Percentiles rank a stretch among this genome's conserved stretches.
Conservation (phyloP, 2,329 filamentous ascomycete genomes). For the Penicillium decumbens region DNA sequence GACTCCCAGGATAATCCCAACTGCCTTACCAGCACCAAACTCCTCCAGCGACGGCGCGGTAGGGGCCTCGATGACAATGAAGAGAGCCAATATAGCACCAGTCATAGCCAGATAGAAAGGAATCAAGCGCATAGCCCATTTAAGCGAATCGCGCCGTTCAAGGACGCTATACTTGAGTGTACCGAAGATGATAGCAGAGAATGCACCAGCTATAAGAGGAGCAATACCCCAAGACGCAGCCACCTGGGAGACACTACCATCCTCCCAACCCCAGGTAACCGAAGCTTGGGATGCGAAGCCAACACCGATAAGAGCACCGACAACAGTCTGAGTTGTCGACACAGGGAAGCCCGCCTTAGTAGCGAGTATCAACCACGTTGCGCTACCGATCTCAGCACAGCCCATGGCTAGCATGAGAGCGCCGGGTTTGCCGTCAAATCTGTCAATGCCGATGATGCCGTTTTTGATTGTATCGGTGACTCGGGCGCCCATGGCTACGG, state of each 20-base stretch:
- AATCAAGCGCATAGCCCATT: conserved; percentile 48
- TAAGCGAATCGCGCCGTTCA: conserved; percentile 47
- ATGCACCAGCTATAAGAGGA: conserved; percentile 45
- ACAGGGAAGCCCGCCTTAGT: conserved; percentile 38
- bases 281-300: conserved; percentile 23
- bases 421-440: conserved; percentile 35
- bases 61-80: conserved; percentile 50
- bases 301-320: conserved; percentile 35
- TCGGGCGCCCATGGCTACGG: conserved; percentile 49
- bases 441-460: conserved; percentile 40
- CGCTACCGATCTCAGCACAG: conserved; percentile 33
- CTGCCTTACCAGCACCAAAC: conserved; percentile 25
- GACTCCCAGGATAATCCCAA: conserved; percentile 26
- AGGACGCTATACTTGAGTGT: conserved; percentile 50
- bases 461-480: conserved; percentile 45
- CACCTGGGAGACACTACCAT: conserved; percentile 46
- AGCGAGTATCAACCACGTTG: conserved; percentile 36
- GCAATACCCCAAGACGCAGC: conserved; percentile 49
- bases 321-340: conserved; percentile 42
- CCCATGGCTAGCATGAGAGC: conserved; percentile 41
- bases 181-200: conserved; percentile 49
- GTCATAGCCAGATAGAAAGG: conserved; percentile 50
- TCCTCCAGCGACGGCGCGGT: conserved; percentile 22
- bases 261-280: conserved; percentile 35
- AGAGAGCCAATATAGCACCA: conserved; percentile 50